Evolutionary conservation across 371 early-diverging fungal genomes (phyloP), one percentile per base, ranked within the genome.

Genomic region (Capillidium heterosporum): DNA sequence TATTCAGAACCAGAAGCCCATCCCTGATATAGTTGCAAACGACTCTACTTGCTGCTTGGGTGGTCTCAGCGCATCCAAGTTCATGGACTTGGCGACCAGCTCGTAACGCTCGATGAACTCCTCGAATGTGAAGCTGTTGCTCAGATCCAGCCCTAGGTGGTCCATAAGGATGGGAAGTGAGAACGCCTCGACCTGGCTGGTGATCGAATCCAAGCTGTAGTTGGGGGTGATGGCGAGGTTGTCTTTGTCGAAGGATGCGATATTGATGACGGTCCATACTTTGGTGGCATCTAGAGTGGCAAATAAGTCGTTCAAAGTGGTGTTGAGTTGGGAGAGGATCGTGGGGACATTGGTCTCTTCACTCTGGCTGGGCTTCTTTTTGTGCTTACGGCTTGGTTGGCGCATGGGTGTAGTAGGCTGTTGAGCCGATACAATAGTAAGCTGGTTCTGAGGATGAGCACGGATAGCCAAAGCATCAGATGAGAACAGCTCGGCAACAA

Each of bases 251-350:
- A 86, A 81, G 8, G 87, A 83, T 39, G 78, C 71, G 47, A 95
- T 68, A 66, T 87, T 87, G 63, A 87, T 71, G 41, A 91, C 69
- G 58, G 84, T 81, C 84, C 92, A 94, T 17, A 86, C 69, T 48
- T 81, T 76, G 3, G 93, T 88, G 57, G 86, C 85, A 17, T 73
- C 67, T 58, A 85, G 76, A 1, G 85, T 78, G 23, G 70, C 71
- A 42, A 80, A 73, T 11, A 89, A 61, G 59, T 87, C 83, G 28
- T 78, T 74, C 1, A 87, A 60, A 0, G 84, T 80, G 53, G 67
- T 67, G 60, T 76, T 73, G 13, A 88, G 65, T 43, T 87, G 82
- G 44, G 76, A 75, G 44, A 80, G 63, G 57, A 15, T 60, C 41
- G 26, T 59, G 44, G 40, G 13, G 27, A 21, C 32, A 40, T 78